phyloP scores from a whole-genome alignment of 2,329 filamentous ascomycete genomes.

The Cladosporium austrohemisphaericum region DNA sequence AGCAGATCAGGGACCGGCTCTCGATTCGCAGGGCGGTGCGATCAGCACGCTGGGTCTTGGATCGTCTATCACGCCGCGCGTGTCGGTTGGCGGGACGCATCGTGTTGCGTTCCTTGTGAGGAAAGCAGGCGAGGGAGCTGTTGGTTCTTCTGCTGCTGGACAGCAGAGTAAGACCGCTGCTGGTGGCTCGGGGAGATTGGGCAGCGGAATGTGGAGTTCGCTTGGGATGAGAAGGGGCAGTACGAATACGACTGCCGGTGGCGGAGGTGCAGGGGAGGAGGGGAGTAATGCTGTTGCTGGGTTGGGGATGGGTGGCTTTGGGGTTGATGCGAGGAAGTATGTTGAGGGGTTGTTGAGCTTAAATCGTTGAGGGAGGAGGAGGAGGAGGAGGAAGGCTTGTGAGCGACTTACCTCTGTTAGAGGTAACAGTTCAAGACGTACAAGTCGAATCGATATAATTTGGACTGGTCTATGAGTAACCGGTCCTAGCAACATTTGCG shows the following conservation, averaged over 20 bases:
- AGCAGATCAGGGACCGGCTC: background rate
- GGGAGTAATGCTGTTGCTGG: slow-evolving; percentile 59
- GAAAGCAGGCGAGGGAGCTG: slow-evolving; percentile 33
- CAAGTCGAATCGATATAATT: no score
- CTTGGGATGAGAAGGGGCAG: slow-evolving; percentile 23
- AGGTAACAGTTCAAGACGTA: no score
- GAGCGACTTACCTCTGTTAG: no score
- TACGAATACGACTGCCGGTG: no score
- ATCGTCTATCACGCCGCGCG: background rate
- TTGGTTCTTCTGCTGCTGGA: slow-evolving; percentile 18
- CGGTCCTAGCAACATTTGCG: no score
- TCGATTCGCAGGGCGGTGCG: slow-evolving; percentile 1
- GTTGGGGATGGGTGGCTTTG: slow-evolving; percentile 57
- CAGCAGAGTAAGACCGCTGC: slow-evolving; percentile 17
- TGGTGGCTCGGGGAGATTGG: slow-evolving; percentile 15
- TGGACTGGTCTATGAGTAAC: no score
- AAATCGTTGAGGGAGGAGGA: slow-evolving; percentile 38
- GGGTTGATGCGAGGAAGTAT: slow-evolving; percentile 71
- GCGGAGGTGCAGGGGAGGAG: slow-evolving; percentile 45
- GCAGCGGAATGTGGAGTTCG: slow-evolving; percentile 30
- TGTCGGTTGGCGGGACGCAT: slow-evolving; percentile 20
- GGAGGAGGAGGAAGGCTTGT: no score
- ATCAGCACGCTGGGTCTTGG: slow-evolving; percentile 8
- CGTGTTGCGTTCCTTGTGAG: slow-evolving; percentile 43
- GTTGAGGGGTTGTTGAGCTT: slow-evolving; percentile 69